These are phyloP conservation scores for Anacardium occidentale DNA, from an alignment of 345 rosid genomes.

Conservation along the genomic window DNA sequence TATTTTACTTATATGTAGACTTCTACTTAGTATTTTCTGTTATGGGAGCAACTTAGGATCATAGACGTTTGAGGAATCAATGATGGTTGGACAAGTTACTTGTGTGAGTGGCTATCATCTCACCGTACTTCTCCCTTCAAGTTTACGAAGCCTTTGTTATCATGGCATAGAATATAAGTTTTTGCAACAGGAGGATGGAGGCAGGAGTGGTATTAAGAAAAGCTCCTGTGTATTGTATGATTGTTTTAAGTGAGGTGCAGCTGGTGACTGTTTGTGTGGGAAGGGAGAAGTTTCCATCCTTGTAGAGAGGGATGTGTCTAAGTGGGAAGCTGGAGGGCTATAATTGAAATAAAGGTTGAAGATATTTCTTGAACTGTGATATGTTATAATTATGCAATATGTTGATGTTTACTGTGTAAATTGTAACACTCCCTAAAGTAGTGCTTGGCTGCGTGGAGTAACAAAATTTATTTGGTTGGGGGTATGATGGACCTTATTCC, in stretches of 20 bases:
- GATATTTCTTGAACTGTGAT: neutral
- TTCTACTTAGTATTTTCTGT: neutral
- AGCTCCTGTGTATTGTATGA: neutral
- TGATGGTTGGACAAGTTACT: neutral
- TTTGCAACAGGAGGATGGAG: no score
- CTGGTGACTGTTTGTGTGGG: neutral
- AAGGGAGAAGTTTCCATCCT: slow-evolving; percentile 4
- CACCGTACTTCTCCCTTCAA: neutral
- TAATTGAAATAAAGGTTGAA: neutral
- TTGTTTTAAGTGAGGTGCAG: neutral
- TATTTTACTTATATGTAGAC: neutral
- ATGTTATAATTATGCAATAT: neutral
- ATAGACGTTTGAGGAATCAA: neutral
- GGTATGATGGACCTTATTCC: neutral
- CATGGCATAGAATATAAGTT: no score
- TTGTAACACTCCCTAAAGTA: neutral
- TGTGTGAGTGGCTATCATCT: neutral
- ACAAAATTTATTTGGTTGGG: neutral
- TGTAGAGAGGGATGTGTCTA: neutral
- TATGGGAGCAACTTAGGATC: neutral
- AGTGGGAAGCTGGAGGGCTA: neutral
- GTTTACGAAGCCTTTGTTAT: no score
- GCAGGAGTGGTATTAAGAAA: no score
- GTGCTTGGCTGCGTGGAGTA: neutral
- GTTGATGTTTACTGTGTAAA: neutral